Base-by-base conservation (phyloP, 495 filamentous ascomycete species). In the Penicillium desertorum region DNA sequence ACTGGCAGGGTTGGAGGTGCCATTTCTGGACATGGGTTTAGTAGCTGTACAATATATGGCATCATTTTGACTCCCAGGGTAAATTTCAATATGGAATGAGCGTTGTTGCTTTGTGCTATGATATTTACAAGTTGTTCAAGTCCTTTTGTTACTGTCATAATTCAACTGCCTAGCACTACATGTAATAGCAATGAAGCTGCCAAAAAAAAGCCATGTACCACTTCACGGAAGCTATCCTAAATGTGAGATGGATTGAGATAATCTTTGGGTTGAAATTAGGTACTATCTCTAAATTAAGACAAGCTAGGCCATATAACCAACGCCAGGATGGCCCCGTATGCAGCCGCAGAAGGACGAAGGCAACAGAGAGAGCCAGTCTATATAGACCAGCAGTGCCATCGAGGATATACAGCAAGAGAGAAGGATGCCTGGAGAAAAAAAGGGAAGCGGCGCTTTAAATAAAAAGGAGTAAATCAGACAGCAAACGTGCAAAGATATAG, bases 371-470 rank as follows among this genome's bases (percentile, higher is more conserved):
- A 47, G 32, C 43, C 43, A 36, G 29, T 55, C 53, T 37, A 47
- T 46, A 16, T 14, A 55, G 42, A 55, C 43, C 27, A 34, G 32
- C 22, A 22, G 30, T 55, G 20, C 43, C 29, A 46, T 49, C 32
- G 37, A 57, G 29, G n/a, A 47, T 46, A 43, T 44, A 39, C 51
- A 52, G 19, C 36, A 19, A 30, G 42, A 42, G 27, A 7, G 45
- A 48, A 59, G 20, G 7, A 47, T 58, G 7, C 47, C 63, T 50
- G 39, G 51, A 32, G 37, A 29, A 29, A 20, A 44, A 32, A 48
- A 63, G 45, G 55, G 55, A 68, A 58, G 60, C 51, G 61, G 43
- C 36, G 51, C 41, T 44, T 32, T 17, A 20, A 47, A 36, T 32
- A 39, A 32, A 53, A 23, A 34, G 45, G 41, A 47, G 44, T 29